phyloP scores from a whole-genome alignment of 1,284 basidiomycete species.

The Trichosporon coremiiforme region DNA sequence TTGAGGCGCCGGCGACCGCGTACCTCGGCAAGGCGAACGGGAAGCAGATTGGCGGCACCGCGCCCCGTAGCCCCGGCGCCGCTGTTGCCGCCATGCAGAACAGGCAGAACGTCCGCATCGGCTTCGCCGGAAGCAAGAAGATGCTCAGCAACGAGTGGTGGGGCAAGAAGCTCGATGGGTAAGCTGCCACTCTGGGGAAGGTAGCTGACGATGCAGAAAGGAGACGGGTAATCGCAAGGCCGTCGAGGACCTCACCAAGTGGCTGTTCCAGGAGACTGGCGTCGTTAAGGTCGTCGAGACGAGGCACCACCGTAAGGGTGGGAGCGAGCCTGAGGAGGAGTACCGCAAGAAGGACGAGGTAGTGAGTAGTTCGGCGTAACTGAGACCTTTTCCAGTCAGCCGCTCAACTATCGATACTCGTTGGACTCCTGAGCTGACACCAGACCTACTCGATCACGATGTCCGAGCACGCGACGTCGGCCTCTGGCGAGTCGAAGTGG shows the following conservation, averaged over 20 bases:
- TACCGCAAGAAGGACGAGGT: constrained; percentile 89
- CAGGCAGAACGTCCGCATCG: constrained; percentile 71
- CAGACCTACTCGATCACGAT: constrained; percentile 72
- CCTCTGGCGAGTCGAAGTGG: constrained; percentile 61
- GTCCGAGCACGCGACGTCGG: constrained; percentile 44
- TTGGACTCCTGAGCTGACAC: constrained; percentile 29
- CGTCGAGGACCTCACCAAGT: constrained; percentile 71
- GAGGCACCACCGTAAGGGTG: constrained; percentile 70
- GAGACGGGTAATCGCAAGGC: constrained; percentile 76
- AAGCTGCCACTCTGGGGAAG: too few species aligned
- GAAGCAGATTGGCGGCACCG: constrained; percentile 63
- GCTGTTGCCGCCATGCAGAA: constrained; percentile 90
- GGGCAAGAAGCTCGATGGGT: constrained; percentile 43
- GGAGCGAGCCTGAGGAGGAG: constrained; percentile 61
- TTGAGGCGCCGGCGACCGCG: constrained; percentile 66
- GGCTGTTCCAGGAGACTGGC: constrained; percentile 87
- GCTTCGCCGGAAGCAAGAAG: constrained; percentile 79
- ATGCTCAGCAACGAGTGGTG: constrained; percentile 65
- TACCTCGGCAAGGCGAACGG: constrained; percentile 61
- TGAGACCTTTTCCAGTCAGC: too few species aligned
- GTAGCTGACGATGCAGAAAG: constrained; percentile 33
- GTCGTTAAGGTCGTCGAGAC: constrained; percentile 77
- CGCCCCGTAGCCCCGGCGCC: constrained; percentile 62
- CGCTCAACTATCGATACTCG: too few species aligned
- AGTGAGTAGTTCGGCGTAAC: too few species aligned